Percentiles rank a stretch among this genome's conserved stretches.
Evolutionary conservation across 2,329 filamentous ascomycete genomes (phyloP).

Genomic region (Raffaelea arxii): DNA sequence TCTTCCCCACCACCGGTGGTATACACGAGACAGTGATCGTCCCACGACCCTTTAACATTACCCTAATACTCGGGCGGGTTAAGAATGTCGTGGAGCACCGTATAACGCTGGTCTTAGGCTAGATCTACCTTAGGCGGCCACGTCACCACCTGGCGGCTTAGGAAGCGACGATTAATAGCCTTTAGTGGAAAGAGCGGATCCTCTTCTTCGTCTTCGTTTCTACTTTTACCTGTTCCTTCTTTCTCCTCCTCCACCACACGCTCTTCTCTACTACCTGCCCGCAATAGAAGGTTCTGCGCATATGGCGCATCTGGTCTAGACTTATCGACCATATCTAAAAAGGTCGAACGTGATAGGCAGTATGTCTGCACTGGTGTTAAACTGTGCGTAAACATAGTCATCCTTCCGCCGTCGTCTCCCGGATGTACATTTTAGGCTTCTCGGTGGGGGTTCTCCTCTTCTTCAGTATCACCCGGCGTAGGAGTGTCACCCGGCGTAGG

Average conservation of each 20-base stretch:
- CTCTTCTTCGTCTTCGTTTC: conserved; percentile 1
- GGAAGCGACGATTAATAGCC: conserved; percentile 16
- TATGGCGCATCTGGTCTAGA: conserved; percentile 21
- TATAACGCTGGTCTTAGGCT: conserved; percentile 16
- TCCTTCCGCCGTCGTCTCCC: conserved; percentile 32
- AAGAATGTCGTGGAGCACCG: conserved; percentile 26
- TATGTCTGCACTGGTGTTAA: conserved; percentile 48
- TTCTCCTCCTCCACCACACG: conserved; percentile 11
- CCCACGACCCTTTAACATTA: conserved; percentile 30
- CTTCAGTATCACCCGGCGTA: too few species aligned
- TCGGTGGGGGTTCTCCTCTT: neutral
- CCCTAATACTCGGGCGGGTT: conserved; percentile 27
- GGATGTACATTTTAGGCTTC: conserved; percentile 35
- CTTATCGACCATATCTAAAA: conserved; percentile 50
- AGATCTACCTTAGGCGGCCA: conserved; percentile 23
- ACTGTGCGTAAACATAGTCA: conserved; percentile 37
- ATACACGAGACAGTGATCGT: conserved; percentile 39
- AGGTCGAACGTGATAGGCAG: conserved; percentile 39
- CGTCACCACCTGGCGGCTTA: conserved; percentile 14
- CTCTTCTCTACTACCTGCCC: conserved; percentile 29
- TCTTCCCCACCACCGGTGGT: conserved; percentile 18
- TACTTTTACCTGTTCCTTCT: neutral
- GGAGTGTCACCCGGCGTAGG: neutral
- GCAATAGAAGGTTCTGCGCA: conserved; percentile 37
- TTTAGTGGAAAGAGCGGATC: conserved; percentile 13